These are phyloP conservation scores for Penicillium freii DNA, from an alignment of 2,329 filamentous ascomycete genomes.

Conservation along the genomic window DNA sequence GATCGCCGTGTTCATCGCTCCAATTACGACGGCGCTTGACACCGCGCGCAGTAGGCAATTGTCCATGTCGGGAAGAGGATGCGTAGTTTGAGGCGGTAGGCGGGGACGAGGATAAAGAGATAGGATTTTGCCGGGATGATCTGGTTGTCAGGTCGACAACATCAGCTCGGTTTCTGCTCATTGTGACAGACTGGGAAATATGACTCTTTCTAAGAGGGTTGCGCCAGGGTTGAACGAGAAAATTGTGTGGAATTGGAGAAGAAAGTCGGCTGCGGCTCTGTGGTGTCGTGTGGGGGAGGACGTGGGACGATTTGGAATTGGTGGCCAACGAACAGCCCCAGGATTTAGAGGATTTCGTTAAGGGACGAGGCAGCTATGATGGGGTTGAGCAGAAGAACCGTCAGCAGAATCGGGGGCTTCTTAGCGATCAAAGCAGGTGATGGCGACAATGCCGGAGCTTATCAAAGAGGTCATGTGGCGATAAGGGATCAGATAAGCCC, in stretches of 20 bases:
- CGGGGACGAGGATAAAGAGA: constrained; percentile 3
- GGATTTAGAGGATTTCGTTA: too few relatives aligned
- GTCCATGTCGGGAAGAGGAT: background rate
- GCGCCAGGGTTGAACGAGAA: background rate
- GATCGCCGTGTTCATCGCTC: background rate
- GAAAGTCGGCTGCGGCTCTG: background rate
- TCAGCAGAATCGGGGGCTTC: background rate
- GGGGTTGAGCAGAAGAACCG: background rate
- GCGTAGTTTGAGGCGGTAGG: background rate
- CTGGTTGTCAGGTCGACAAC: constrained; percentile 7
- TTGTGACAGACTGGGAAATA: background rate
- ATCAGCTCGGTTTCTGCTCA: background rate
- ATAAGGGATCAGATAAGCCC: background rate
- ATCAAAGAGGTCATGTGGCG: background rate
- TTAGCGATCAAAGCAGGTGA: background rate
- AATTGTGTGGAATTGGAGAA: background rate
- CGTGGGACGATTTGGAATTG: background rate
- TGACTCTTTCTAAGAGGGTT: background rate
- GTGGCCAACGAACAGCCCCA: background rate
- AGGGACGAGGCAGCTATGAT: too few relatives aligned
- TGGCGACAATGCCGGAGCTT: background rate
- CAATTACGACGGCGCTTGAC: constrained; percentile 13
- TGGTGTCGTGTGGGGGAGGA: background rate
- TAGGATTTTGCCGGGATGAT: background rate
- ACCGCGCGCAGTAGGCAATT: background rate